phyloP scores from a whole-genome alignment of 2,329 filamentous ascomycete genomes.

The Trichoderma hamatum region DNA sequence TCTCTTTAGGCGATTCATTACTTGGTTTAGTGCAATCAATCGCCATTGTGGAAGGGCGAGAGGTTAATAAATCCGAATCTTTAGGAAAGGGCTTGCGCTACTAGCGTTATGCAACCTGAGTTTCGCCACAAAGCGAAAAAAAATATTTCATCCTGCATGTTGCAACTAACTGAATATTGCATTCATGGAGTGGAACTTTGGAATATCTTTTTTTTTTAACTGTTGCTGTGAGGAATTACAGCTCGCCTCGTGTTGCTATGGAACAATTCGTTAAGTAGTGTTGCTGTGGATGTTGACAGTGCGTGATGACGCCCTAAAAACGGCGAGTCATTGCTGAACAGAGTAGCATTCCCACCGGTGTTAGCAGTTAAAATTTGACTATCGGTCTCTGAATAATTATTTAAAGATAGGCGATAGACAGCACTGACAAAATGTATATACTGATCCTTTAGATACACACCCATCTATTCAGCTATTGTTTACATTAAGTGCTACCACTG shows the following conservation, averaged over 20 bases:
- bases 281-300: background rate
- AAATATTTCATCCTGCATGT: background rate
- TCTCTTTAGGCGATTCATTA: background rate
- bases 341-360: background rate
- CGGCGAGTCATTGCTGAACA: background rate
- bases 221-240: background rate
- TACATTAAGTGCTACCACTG: background rate
- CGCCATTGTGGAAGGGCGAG: background rate
- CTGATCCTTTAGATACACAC: background rate
- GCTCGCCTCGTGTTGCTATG: background rate
- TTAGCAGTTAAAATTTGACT: background rate
- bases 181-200: background rate
- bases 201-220: background rate
- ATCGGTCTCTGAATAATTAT: background rate
- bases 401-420: background rate
- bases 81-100: background rate
- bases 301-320: background rate
- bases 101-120: background rate
- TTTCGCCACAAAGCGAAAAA: background rate
- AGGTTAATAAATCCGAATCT: background rate
- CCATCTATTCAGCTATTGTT: background rate
- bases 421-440: background rate
- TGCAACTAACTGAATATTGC: background rate
- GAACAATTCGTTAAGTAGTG: background rate
- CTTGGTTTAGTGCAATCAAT: background rate